Evolutionary conservation across 345 rosid species (phyloP).

Genomic region (Streptanthus diversifolius): DNA sequence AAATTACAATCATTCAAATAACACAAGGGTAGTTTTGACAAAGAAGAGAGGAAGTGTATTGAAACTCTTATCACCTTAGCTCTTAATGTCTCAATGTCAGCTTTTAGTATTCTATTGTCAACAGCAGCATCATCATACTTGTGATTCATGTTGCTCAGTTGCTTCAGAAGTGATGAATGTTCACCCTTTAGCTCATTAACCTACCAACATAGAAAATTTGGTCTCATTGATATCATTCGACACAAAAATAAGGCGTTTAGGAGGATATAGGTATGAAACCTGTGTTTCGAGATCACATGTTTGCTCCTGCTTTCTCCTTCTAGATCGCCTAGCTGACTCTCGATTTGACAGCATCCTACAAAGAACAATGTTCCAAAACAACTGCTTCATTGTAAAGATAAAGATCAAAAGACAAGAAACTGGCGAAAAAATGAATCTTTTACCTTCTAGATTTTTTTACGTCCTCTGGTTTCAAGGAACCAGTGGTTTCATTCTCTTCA

Average conservation of each 20-base stretch:
- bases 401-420: neutral
- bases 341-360: constrained; percentile 93
- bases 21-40: neutral
- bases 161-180: constrained; percentile 60
- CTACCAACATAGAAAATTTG: constrained; percentile 34
- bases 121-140: constrained; percentile 77
- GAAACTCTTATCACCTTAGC: constrained; percentile 56
- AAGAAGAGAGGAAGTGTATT: neutral
- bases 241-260: neutral
- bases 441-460: constrained; percentile 75
- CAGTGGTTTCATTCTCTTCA: constrained; percentile 75
- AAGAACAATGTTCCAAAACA: neutral
- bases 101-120: constrained; percentile 88
- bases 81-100: constrained; percentile 88
- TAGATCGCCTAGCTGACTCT: constrained; percentile 97
- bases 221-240: neutral
- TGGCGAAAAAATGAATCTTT: neutral
- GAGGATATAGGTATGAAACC: constrained; percentile 42
- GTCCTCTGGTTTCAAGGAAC: constrained; percentile 51
- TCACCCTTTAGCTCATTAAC: constrained; percentile 80
- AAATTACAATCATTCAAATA: neutral
- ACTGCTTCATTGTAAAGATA: neutral
- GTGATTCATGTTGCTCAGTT: constrained; percentile 64
- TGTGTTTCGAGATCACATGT: constrained; percentile 83
- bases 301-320: constrained; percentile 89